A percentile compares a stretch with the other conserved stretches of the same genome.
Evolutionary conservation across 768 basidiomycete genomes (phyloP).

Genomic region (Russula abietina): DNA sequence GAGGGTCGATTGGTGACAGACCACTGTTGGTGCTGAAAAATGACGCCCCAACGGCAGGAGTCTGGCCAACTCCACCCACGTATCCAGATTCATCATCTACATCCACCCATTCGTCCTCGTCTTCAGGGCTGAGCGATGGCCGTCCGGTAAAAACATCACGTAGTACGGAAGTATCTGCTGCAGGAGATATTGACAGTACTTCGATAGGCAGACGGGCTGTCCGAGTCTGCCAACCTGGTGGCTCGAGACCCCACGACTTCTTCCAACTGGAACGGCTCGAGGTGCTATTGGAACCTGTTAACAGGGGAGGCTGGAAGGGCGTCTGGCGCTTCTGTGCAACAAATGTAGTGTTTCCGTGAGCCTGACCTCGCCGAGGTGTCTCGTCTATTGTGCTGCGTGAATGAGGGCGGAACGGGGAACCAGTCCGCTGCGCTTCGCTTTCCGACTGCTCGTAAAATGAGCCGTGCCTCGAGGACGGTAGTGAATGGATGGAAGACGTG

Average conservation of each 20-base stretch:
- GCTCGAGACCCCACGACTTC: constrained; percentile 83
- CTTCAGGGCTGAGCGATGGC: constrained; percentile 52
- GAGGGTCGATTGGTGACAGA: constrained; percentile 9
- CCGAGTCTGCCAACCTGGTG: constrained; percentile 74
- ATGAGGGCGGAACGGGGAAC: constrained; percentile 56
- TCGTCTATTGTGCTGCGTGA: constrained; percentile 47
- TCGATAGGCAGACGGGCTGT: constrained; percentile 66
- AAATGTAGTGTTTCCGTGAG: constrained; percentile 51
- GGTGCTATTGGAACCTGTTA: constrained; percentile 37
- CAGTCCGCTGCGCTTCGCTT: constrained; percentile 53
- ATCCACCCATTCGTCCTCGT: constrained; percentile 86
- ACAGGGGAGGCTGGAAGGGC: constrained; percentile 50
- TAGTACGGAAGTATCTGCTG: constrained; percentile 38
- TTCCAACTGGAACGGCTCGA: constrained; percentile 77
- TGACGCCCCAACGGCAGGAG: constrained; percentile 15
- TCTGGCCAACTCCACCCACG: constrained; percentile 74
- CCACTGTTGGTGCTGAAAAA: constrained; percentile 16
- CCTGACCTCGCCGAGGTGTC: constrained; percentile 35
- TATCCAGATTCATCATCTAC: constrained; percentile 77
- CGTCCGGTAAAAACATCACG: constrained; percentile 79
- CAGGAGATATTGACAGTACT: constrained; percentile 62
- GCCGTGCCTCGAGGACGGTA: constrained; percentile 67
- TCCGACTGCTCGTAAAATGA: constrained; percentile 76
- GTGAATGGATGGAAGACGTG: constrained; percentile 72
- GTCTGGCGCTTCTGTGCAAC: constrained; percentile 78